Evolutionary conservation across 2,329 filamentous ascomycete genomes (phyloP), one percentile per base, ranked within the genome.

Genomic region (Alternaria triticina): DNA sequence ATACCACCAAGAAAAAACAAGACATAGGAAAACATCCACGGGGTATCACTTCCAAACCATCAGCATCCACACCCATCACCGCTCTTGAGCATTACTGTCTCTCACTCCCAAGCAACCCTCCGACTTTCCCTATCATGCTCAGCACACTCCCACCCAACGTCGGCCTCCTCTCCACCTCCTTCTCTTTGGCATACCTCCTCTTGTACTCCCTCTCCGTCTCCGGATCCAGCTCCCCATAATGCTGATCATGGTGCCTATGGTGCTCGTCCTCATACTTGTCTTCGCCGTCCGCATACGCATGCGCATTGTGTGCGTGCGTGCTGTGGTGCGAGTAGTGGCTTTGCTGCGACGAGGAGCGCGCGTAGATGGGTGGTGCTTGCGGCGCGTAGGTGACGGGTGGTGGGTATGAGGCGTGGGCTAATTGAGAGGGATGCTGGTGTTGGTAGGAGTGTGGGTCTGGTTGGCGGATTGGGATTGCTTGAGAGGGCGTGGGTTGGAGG

Each of bases 121-220:
- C 65, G n/a, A 70, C 45, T 47, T 65, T 70, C 30, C 59, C 64
- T 12, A 71, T 45, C 30, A 64, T 17, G 44, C 61, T 70, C 52
- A 70, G 61, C 59, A 76, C 28, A 57, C 73, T 75, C 3, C 66
- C 74, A 1, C 75, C 75, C 10, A 77, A 52, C 45, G 75, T 76
- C 5, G 75, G 75, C 54, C 75, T 55, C 5, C 64, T 62, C 62
- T 76, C 72, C 17, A 72, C 17, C 33, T 66, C 64, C 54, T 60
- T 61, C 25, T 71, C 64, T 58, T 55, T 64, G 6, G 66, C 62
- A 45, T 70, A 73, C 28, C 63, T 56, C 27, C 25, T 57, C 25
- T 72, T 55, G 13, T 72, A 73, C 54, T 59, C 61, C 8, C 47
- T 44, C 15, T 69, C 58, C 44, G 65, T 71, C 9, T 68, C 55